Evolutionary conservation across 495 filamentous ascomycete species (phyloP), one percentile per base, ranked within the genome.

Genomic region (Ascodesmis nigricans): DNA sequence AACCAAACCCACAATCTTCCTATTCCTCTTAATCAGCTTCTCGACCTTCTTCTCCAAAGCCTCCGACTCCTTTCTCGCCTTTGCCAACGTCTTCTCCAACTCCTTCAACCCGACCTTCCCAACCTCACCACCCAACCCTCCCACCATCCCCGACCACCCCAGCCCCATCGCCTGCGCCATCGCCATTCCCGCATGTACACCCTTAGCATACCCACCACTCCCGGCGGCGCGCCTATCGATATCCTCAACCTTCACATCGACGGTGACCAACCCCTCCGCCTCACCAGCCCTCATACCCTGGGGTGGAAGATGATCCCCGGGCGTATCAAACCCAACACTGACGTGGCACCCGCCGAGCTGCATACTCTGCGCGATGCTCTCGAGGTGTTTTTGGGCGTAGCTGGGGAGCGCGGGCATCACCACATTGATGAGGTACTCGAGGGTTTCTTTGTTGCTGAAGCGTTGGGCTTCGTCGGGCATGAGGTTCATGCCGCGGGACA

Each of bases 31-130:
- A 36, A 73, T 56, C 22, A 75, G 35, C 33, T 60, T 57, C 40
- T 61, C 62, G 14, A 77, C 47, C 42, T 58, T 69, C 61, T 76
- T 79, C 53, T 79, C 76, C 5, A 78, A 47, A 36, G 50, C 62
- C 34, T 81, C 76, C 21, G 68, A 62, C 45, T 79, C 73, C 58
- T 71, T 76, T 41, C 62, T 61, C n/a, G 65, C 61, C 7, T 50
- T 45, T 11, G 57, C 38, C 43, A 74, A 56, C 21, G 61, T 66
- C 35, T 54, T 55, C 54, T 79, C 73, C 3, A 67, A 63, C 19
- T 75, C 73, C 33, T 70, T 62, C 4, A 74, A 46, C 6, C 57
- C 57, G 23, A 62, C 56, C 25, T 53, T 65, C 11, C 57, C 60
- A 11, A 65, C 57, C 28, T 14, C 5, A 60, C 52, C 33, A 16